Evolutionary conservation across 345 rosid species (phyloP).

Genomic region (Aquilaria yunnanensis): DNA sequence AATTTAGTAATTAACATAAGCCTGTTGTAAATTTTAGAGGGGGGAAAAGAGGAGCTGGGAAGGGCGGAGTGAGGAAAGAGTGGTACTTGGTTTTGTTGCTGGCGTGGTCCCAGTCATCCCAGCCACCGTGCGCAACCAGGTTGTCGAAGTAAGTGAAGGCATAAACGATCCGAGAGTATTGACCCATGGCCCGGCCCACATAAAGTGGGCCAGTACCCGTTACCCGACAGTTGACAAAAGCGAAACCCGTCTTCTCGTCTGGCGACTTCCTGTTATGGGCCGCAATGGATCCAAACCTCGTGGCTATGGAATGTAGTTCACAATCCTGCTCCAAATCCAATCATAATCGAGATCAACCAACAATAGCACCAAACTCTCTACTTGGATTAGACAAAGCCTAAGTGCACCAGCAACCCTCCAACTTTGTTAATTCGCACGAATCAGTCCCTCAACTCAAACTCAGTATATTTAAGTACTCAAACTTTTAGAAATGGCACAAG

Average conservation of each 20-base stretch:
- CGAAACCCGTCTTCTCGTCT: conserved; percentile 88
- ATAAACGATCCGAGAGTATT: conserved; percentile 88
- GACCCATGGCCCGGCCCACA: conserved; percentile 97
- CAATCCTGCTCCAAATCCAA: conserved; percentile 53
- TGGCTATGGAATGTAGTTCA: conserved; percentile 87
- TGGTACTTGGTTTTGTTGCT: conserved; percentile 86
- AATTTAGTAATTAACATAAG: background rate
- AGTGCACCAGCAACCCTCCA: too few relatives aligned
- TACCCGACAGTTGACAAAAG: conserved; percentile 67
- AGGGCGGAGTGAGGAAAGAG: too few relatives aligned
- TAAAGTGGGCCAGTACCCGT: conserved; percentile 80
- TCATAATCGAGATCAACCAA: background rate
- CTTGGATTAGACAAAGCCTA: too few relatives aligned
- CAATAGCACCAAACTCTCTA: background rate
- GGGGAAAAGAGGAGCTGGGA: background rate
- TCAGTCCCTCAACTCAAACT: too few relatives aligned
- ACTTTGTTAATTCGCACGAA: too few relatives aligned
- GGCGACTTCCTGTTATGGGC: conserved; percentile 78
- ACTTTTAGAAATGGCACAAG: too few relatives aligned
- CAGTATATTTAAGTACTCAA: too few relatives aligned
- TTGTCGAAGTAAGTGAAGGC: conserved; percentile 80
- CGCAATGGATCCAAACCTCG: conserved; percentile 85
- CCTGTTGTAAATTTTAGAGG: background rate
- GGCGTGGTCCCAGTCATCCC: conserved; percentile 97
- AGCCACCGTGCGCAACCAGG: conserved; percentile 89